A percentile compares a stretch with the other conserved stretches of the same genome.
Conservation (phyloP, 805 yeast species). For the Pichia phayaonensis region DNA sequence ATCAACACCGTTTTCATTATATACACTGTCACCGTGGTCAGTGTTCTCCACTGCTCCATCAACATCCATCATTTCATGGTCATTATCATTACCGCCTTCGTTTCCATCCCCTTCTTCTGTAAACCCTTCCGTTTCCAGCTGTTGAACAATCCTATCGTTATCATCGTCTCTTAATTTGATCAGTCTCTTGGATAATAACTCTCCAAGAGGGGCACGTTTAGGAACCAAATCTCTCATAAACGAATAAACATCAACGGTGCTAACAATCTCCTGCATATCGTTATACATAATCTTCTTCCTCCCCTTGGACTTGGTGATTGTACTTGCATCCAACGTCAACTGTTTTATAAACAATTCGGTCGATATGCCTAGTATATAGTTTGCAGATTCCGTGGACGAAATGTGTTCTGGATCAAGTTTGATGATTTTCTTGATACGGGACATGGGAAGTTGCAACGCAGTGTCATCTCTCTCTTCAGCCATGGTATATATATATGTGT, state of each 20-base stretch:
- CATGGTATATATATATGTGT: not conserved
- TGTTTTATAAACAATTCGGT: slow-evolving; percentile 67
- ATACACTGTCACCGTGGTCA: not conserved
- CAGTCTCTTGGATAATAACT: slow-evolving; percentile 37
- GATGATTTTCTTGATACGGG: slow-evolving; percentile 63
- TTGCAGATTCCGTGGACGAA: slow-evolving; percentile 62
- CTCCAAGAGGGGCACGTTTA: slow-evolving; percentile 43
- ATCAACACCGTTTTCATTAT: not conserved
- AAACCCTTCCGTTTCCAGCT: not conserved
- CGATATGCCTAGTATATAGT: slow-evolving; percentile 70
- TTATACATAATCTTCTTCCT: slow-evolving; percentile 63
- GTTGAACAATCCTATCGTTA: slow-evolving; percentile 3
- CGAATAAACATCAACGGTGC: slow-evolving; percentile 47
- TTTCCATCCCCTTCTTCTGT: slow-evolving; percentile 4
- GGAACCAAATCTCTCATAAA: slow-evolving; percentile 67
- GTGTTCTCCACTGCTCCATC: not conserved
- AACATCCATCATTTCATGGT: not conserved
- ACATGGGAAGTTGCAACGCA: slow-evolving; percentile 42
- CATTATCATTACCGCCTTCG: not conserved
- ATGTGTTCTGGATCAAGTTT: slow-evolving; percentile 69
- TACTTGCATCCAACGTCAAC: slow-evolving; percentile 62
- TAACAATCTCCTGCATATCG: slow-evolving; percentile 61
- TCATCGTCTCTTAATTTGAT: slow-evolving; percentile 23
- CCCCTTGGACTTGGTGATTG: slow-evolving; percentile 55
- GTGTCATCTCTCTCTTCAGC: slow-evolving; percentile 11